Base-by-base conservation (phyloP, 2,329 filamentous ascomycete genomes). In the Talaromyces islandicus region DNA sequence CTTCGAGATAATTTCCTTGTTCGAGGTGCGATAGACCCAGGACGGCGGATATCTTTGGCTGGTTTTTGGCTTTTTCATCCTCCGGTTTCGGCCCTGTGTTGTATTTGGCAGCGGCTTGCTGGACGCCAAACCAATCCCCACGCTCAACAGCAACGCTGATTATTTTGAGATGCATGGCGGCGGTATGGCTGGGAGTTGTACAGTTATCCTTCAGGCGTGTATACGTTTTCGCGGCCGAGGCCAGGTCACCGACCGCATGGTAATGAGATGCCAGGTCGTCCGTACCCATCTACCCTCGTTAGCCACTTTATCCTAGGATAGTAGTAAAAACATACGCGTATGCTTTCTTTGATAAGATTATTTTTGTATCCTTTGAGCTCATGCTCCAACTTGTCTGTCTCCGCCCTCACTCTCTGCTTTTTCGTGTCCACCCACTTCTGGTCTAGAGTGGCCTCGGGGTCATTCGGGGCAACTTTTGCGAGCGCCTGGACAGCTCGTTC, bases 291-390 rank as follows among this genome's bases (percentile, higher is more conserved):
- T 96, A 66, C 19, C 51, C 7, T 35, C 35, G 35, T 58, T 25
- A 66, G 53, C 19, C 32, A 29, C 53, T 19, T 14, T n/a, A n/a
- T n/a, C n/a, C n/a, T n/a, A n/a, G n/a, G n/a, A n/a, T n/a, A n/a
- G n/a, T n/a, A n/a, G 25, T 51, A 30, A 17, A n/a, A 46, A 46
- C 83, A 60, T 80, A 95, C 92, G 66, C 92, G 79, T 69, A 97
- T 96, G 77, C 92, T 97, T 77, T 99, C 94, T 73, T 97, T 96
- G 68, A 99, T 92, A 50, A 97, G 78, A 69, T 97, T 99, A 71
- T 97, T 96, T 77, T 94, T 96, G 75, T 97, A 97, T 1, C 88
- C 88, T 73, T 92, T 92, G 21, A 99, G 80, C 74, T 97, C 91
- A 17, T 83, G 79, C 71, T 97, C 91, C 59, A 97, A 80, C n/a